Evolutionary conservation across 108 stramenopile species (phyloP).

Genomic region (Cyclotella distinguenda): DNA sequence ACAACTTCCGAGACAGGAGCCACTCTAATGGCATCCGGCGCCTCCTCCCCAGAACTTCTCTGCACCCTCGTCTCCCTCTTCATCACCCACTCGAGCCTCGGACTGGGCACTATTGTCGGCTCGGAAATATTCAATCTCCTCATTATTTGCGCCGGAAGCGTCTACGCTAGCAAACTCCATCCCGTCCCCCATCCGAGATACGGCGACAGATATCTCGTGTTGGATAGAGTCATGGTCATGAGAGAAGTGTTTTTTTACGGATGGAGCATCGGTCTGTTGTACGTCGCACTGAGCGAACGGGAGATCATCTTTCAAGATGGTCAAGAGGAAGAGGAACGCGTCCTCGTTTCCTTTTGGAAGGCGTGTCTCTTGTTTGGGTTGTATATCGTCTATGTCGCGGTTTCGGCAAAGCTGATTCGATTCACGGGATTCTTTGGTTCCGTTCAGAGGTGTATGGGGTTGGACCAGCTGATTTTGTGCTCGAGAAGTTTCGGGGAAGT

Average conservation of each 20-base stretch:
- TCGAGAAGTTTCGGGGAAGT: background rate
- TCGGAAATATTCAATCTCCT: constrained; percentile 85
- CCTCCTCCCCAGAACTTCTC: constrained; percentile 75
- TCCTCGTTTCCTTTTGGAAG: constrained; percentile 61
- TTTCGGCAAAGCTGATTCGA: constrained; percentile 61
- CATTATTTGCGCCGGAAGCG: constrained; percentile 79
- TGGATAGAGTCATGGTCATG: constrained; percentile 59
- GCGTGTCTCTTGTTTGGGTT: constrained; percentile 63
- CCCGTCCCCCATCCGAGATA: constrained; percentile 22
- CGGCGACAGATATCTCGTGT: constrained; percentile 40
- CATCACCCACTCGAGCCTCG: constrained; percentile 77
- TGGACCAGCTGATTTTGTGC: background rate
- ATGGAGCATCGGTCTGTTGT: constrained; percentile 57
- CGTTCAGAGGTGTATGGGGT: constrained; percentile 15
- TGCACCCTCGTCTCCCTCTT: constrained; percentile 71
- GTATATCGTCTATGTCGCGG: constrained; percentile 69
- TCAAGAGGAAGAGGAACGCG: constrained; percentile 50
- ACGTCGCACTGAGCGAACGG: constrained; percentile 53
- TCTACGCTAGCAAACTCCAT: constrained; percentile 48
- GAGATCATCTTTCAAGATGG: constrained; percentile 7
- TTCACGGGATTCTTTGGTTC: background rate
- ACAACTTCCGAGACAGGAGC: constrained; percentile 35
- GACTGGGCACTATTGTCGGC: constrained; percentile 73
- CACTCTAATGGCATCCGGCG: constrained; percentile 84
- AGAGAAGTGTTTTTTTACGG: constrained; percentile 78